phyloP scores from a whole-genome alignment of 495 filamentous ascomycete genomes.

The Penicillium nucicola region DNA sequence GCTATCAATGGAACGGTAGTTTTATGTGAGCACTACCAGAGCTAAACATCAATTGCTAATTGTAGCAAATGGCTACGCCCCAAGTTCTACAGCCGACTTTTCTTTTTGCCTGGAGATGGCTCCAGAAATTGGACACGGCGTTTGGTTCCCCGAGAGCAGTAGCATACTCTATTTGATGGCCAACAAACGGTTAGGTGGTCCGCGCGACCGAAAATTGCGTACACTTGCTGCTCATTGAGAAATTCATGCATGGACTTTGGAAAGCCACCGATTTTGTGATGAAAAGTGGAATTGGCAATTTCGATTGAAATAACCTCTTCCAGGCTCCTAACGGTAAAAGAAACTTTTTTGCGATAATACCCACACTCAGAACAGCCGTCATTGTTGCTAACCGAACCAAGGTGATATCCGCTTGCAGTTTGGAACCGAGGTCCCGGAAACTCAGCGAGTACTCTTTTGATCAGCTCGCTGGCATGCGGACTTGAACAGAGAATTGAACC shows the following conservation, averaged over 20 bases:
- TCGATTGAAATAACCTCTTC: constrained; percentile 13
- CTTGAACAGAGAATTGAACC: constrained; percentile 15
- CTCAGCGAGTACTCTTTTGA: constrained; percentile 9
- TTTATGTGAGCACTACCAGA: neutral
- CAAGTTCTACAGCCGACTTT: neutral
- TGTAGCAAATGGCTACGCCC: neutral
- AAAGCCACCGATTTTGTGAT: constrained; percentile 16
- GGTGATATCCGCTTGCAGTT: constrained; percentile 1
- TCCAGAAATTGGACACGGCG: constrained; percentile 6
- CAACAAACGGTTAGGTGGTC: constrained; percentile 11
- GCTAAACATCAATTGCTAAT: neutral
- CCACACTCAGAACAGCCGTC: constrained; percentile 14
- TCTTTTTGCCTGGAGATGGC: neutral
- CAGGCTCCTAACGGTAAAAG: constrained; percentile 13
- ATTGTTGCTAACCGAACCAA: constrained; percentile 10
- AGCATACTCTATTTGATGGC: constrained; percentile 10
- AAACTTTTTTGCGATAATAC: constrained; percentile 17
- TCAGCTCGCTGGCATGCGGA: constrained; percentile 7
- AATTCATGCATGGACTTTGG: constrained; percentile 14
- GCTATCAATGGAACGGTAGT: neutral
- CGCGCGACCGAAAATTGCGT: constrained; percentile 14
- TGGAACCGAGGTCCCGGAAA: constrained; percentile 10
- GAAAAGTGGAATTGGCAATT: constrained; percentile 2
- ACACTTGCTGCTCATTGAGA: constrained; percentile 14
- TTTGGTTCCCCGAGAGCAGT: constrained; percentile 7